Base-by-base conservation (phyloP, 768 basidiomycete species). In the Chalciporus chontae region DNA sequence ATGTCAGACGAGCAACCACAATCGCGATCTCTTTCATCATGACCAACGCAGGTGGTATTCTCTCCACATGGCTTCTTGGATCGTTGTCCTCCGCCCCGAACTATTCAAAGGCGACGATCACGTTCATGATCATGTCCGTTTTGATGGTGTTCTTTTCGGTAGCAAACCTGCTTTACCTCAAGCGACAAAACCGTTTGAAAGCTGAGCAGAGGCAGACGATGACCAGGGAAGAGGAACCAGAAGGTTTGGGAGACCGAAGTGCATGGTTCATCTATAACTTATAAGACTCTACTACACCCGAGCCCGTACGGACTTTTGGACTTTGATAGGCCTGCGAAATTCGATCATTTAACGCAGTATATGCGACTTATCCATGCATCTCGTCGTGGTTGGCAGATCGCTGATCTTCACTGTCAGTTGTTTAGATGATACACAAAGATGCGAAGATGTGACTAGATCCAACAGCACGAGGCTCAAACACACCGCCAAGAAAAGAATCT, bases 51-150 rank as follows among this genome's bases (percentile, higher is more conserved):
- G 81, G 81, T 10, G 81, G 80, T 2, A 82, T 85, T 41, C 75
- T 84, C 29, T 72, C 76, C 1, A 84, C 80, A 0, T 84, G 81
- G 81, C 72, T 82, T 8, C 62, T 83, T 26, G 81, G 80, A 10
- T 54, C 63, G 4, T 60, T 83, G 13, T 79, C 78, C 3, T 67
- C 74, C 1, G 67, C 76, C 2, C 81, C 81, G 8, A 53, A 69
- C 13, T 84, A 83, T 58, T 72, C 60, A 2, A 71, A 70, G 46
- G 82, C 78, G 0, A 77, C 78, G 3, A 51, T 70, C 49, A 66
- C 62, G 9, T 58, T 64, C 18, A 57, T 70, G 3, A 56, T 65
- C 19, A 61, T 71, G 69, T 74, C 77, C 1, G 57, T 73, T 5
- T 47, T 69, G 34, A 76, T 76, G 66, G 55, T 60, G 0, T 56